phyloP scores from a whole-genome alignment of 805 yeast genomes.

The Candida rishiriensis region DNA sequence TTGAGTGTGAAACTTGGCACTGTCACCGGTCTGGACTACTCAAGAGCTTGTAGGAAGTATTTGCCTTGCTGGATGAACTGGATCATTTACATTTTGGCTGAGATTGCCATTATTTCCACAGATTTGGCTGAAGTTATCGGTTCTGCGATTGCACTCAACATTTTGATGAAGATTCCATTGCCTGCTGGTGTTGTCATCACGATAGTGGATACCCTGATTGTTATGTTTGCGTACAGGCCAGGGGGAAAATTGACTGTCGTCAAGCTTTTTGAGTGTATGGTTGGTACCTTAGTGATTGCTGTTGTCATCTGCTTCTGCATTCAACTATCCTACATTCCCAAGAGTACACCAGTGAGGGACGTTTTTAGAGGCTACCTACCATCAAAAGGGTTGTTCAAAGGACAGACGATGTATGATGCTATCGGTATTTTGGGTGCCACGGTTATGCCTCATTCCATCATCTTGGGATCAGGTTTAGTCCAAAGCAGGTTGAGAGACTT shows the following conservation, averaged over 20 bases:
- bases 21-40: slow-evolving; percentile 45
- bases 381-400: slow-evolving; percentile 37
- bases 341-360: slow-evolving; percentile 20
- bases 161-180: slow-evolving; percentile 39
- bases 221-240: slow-evolving; percentile 42
- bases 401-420: slow-evolving; percentile 41
- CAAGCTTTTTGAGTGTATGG: slow-evolving; percentile 39
- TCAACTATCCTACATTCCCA: slow-evolving; percentile 36
- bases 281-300: slow-evolving; percentile 37
- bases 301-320: slow-evolving; percentile 43
- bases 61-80: slow-evolving; percentile 38
- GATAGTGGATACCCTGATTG: slow-evolving; percentile 41
- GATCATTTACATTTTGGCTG: slow-evolving; percentile 39
- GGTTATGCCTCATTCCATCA: slow-evolving; percentile 48
- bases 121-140: slow-evolving; percentile 54
- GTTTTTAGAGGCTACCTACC: slow-evolving; percentile 43
- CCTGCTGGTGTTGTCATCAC: slow-evolving; percentile 48
- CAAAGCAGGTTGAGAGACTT: slow-evolving; percentile 44
- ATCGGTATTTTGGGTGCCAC: slow-evolving; percentile 47
- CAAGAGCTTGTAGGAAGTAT: slow-evolving; percentile 38
- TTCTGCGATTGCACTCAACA: slow-evolving; percentile 46
- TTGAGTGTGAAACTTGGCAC: slow-evolving; percentile 44
- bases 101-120: slow-evolving; percentile 46
- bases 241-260: slow-evolving; percentile 40
- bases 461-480: slow-evolving; percentile 45